A percentile compares a stretch with the other conserved stretches of the same genome.
These are phyloP conservation scores for Tephrocybe rancida DNA, from an alignment of 768 basidiomycete genomes.

Conservation along the genomic window DNA sequence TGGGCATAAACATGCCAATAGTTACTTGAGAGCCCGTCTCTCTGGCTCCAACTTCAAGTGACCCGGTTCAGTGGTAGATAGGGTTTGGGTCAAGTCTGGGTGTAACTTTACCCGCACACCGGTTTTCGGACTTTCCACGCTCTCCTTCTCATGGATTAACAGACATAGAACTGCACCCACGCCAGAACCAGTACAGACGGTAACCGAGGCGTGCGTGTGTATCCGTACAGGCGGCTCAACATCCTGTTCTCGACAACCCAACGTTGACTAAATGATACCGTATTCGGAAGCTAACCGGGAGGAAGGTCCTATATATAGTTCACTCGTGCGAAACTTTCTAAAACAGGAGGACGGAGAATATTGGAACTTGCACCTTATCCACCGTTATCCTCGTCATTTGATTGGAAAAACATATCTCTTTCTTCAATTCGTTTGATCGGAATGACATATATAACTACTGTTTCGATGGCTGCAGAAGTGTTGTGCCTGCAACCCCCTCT, in stretches of 20 bases:
- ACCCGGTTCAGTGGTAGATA: too few relatives aligned
- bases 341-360: background rate
- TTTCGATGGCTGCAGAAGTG: background rate
- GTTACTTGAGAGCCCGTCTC: too few relatives aligned
- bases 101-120: too few relatives aligned
- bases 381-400: constrained; percentile 2
- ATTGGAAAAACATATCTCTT: background rate
- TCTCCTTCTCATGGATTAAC: background rate
- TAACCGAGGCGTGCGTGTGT: too few relatives aligned
- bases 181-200: background rate
- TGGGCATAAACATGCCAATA: too few relatives aligned
- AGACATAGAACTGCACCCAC: background rate
- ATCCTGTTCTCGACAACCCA: background rate
- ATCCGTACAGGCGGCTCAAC: background rate
- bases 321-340: background rate
- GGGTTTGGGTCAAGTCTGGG: too few relatives aligned
- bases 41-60: too few relatives aligned
- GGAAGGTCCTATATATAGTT: too few relatives aligned
- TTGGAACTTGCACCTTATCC: background rate
- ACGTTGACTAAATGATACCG: too few relatives aligned
- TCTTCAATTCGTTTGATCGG: background rate
- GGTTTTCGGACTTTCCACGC: background rate
- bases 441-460: background rate
- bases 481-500: too few relatives aligned
- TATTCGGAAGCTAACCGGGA: background rate